Conservation (phyloP, 1,139 yeast species). For the Arxiozyma bovina region DNA sequence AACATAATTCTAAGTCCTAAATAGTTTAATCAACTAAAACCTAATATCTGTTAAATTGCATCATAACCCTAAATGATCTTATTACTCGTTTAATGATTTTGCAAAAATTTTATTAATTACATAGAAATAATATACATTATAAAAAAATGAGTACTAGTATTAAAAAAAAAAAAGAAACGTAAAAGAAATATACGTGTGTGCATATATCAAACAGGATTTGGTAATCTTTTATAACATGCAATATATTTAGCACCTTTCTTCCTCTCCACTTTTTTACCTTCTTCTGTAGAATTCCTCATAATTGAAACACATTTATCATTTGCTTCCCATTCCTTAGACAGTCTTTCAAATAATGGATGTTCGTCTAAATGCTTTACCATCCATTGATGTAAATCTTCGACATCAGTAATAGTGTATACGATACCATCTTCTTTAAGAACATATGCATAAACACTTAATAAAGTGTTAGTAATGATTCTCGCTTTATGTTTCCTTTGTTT, state of each 20-base stretch:
- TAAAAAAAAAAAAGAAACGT: background rate
- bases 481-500: constrained; percentile 97
- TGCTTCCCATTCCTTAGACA: constrained; percentile 69
- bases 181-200: constrained; percentile 15
- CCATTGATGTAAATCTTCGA: constrained; percentile 88
- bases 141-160: background rate
- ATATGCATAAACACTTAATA: constrained; percentile 86
- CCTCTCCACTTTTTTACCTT: constrained; percentile 91
- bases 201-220: constrained; percentile 37
- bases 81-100: too few relatives aligned
- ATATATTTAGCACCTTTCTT: constrained; percentile 80
- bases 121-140: background rate
- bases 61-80: background rate
- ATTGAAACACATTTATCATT: constrained; percentile 72
- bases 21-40: too few relatives aligned
- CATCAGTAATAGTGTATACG: constrained; percentile 92
- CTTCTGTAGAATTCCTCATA: constrained; percentile 90
- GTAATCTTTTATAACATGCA: constrained; percentile 77
- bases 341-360: constrained; percentile 84
- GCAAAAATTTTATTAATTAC: background rate
- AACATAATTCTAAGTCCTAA: too few relatives aligned
- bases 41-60: too few relatives aligned
- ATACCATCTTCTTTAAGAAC: constrained; percentile 82
- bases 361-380: constrained; percentile 86
- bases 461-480: constrained; percentile 81